Evolutionary conservation across 2,329 filamentous ascomycete genomes (phyloP), one percentile per base, ranked within the genome.

Genomic region (Ophiostoma montium): DNA sequence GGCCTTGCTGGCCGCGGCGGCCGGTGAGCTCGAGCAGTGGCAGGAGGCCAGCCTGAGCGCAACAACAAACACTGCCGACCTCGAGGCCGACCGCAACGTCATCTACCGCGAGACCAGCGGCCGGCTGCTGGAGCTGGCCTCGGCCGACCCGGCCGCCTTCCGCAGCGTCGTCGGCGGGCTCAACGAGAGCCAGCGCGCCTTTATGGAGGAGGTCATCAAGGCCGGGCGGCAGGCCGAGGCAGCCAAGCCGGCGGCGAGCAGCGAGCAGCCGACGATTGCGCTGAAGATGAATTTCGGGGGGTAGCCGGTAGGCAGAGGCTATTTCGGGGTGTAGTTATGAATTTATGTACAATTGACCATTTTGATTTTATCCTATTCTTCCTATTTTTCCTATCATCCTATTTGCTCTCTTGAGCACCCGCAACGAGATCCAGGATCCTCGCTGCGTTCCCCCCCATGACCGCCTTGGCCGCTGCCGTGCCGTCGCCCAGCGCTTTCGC

Each of bases 211-310:
- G 55, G 81, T 95, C 15, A 77, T 95, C 52, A 76, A 79, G 63
- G 77, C 74, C 21, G 81, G 81, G 47, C 68, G 76, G 57, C 60
- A 61, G 58, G 60, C 63, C 55, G 67, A 62, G 18, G 52, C 50
- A 16, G 46, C 41, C 10, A 42, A 46, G 35, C 16, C 52, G 23
- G 52, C 44, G 58, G 36, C 52, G 12, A 51, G 44, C 59, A 64
- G 61, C 49, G 74, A 68, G 27, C 78, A 78, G 64, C 92, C 92
- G 12, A 92, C 72, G 54, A 98, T 98, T 71, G 87, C 87, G 48
- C 66, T 98, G 61, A 92, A 94, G 74, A 94, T 96, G 85, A 75
- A 95, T 64, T 96, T 98, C 73, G 78, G 78, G 5, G 67, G 68
- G n/a, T n/a, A n/a, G n/a, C n/a, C n/a, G n/a, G n/a, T n/a, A n/a